Percentiles rank a stretch among this genome's conserved stretches.
Evolutionary conservation across 805 yeast species (phyloP).

Genomic region (Candida michaelii): DNA sequence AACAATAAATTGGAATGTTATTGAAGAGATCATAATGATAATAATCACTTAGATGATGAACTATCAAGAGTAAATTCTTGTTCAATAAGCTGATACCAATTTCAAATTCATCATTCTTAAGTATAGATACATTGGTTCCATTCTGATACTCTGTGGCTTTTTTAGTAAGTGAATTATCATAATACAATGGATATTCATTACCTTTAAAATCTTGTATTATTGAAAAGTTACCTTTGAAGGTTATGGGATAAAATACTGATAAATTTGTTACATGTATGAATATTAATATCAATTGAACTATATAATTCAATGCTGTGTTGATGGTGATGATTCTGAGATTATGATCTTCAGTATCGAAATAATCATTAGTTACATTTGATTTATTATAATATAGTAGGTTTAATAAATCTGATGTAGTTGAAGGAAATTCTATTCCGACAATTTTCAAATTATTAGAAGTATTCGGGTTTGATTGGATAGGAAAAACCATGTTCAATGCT

Average conservation of each 20-base stretch:
- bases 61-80: conserved; percentile 27
- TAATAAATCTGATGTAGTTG: conserved; percentile 28
- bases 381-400: conserved; percentile 28
- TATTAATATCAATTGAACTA: conserved; percentile 26
- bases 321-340: conserved; percentile 22
- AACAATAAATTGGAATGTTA: conserved; percentile 35
- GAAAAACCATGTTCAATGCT: conserved; percentile 24
- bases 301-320: conserved; percentile 33
- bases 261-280: conserved; percentile 27
- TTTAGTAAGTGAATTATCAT: conserved; percentile 22
- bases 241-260: conserved; percentile 29
- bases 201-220: conserved; percentile 25
- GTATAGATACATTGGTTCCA: conserved; percentile 3
- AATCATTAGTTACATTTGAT: conserved; percentile 8
- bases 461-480: conserved; percentile 26
- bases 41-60: conserved; percentile 20
- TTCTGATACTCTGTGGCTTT: conserved; percentile 16
- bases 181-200: conserved; percentile 28
- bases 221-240: conserved; percentile 20
- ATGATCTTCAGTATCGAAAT: conserved; percentile 13
- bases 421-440: conserved; percentile 37
- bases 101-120: conserved; percentile 30
- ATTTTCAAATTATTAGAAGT: conserved; percentile 27
- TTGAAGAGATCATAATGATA: conserved; percentile 13
- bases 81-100: conserved; percentile 32